phyloP scores from a whole-genome alignment of 2,329 filamentous ascomycete genomes.

The Fusarium lyarnte region DNA sequence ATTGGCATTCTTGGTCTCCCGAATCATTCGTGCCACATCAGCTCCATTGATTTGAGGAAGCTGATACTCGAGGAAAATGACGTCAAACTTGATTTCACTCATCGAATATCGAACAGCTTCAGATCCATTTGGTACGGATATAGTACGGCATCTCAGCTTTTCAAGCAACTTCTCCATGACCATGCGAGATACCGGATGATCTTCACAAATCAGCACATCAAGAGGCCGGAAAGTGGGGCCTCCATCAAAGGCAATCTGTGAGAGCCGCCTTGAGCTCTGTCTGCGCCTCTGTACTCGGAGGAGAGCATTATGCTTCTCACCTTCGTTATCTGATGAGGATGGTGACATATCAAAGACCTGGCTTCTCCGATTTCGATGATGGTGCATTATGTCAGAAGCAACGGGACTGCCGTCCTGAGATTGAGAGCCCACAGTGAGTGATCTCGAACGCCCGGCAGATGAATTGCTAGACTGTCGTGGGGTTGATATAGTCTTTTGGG shows the following conservation, averaged over 20 bases:
- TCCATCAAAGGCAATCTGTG: constrained; percentile 86
- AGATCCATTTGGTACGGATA: constrained; percentile 87
- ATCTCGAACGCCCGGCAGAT: constrained; percentile 78
- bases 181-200: constrained; percentile 94
- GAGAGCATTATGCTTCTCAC: constrained; percentile 88
- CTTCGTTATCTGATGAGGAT: constrained; percentile 97
- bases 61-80: constrained; percentile 98
- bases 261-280: constrained; percentile 95
- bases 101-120: constrained; percentile 94
- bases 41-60: constrained; percentile 93
- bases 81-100: constrained; percentile 98
- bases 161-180: constrained; percentile 99
- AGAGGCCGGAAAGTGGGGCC: constrained; percentile 88
- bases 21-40: constrained; percentile 96
- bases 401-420: constrained; percentile 90
- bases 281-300: constrained; percentile 91
- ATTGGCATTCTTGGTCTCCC: constrained; percentile 95
- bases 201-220: constrained; percentile 95
- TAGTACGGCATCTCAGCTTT: constrained; percentile 92
- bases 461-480: constrained; percentile 70
- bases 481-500: constrained; percentile 69
- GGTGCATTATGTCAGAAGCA: constrained; percentile 72
- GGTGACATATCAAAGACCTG: constrained; percentile 97
- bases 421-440: constrained; percentile 92
- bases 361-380: constrained; percentile 89